phyloP scores from a whole-genome alignment of 1,284 basidiomycete genomes.

The Apiotrichum mycotoxinovorans region DNA sequence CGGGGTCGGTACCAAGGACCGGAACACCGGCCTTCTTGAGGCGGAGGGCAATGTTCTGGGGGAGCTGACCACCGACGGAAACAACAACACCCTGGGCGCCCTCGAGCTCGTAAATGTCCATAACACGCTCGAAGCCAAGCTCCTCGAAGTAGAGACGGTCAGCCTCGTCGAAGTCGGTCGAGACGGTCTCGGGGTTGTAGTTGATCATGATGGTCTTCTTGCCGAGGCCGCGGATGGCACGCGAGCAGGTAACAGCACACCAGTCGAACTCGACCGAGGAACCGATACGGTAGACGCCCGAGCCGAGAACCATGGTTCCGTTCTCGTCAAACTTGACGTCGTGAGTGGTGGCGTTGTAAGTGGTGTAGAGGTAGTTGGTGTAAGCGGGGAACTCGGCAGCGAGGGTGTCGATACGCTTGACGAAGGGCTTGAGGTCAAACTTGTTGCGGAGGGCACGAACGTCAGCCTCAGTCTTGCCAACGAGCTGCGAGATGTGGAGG shows the following conservation, averaged over 20 bases:
- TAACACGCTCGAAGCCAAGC: slow-evolving; percentile 93
- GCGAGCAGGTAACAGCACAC: slow-evolving; percentile 97
- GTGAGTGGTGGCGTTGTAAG: slow-evolving; percentile 95
- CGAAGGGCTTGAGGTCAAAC: slow-evolving; percentile 86
- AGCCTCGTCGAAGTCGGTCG: slow-evolving; percentile 98
- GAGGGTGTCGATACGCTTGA: slow-evolving; percentile 98
- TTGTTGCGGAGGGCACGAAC: slow-evolving; percentile 84
- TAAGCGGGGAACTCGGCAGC: slow-evolving; percentile 98
- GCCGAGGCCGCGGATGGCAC: slow-evolving; percentile 85
- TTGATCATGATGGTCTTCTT: slow-evolving; percentile 99
- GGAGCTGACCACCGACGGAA: slow-evolving; percentile 94
- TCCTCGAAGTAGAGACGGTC: slow-evolving; percentile 99
- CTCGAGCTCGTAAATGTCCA: slow-evolving; percentile 99
- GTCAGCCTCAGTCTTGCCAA: slow-evolving; percentile 64
- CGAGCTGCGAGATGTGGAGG: slow-evolving; percentile 78
- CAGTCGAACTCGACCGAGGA: slow-evolving; percentile 99
- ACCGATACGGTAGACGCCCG: slow-evolving; percentile 97
- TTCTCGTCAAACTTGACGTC: slow-evolving; percentile 95
- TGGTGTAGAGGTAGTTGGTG: slow-evolving; percentile 99
- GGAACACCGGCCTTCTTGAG: slow-evolving; percentile 87
- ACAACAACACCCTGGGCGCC: slow-evolving; percentile 89
- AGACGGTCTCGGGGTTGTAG: slow-evolving; percentile 99
- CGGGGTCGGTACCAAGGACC: slow-evolving; percentile 93
- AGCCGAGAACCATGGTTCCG: slow-evolving; percentile 98
- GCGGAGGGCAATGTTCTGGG: slow-evolving; percentile 96